A percentile compares a stretch with the other conserved stretches of the same genome.
These are phyloP conservation scores for Choanephora cucurbitarum DNA, from an alignment of 371 early-diverging fungal genomes.

Conservation along the genomic window DNA sequence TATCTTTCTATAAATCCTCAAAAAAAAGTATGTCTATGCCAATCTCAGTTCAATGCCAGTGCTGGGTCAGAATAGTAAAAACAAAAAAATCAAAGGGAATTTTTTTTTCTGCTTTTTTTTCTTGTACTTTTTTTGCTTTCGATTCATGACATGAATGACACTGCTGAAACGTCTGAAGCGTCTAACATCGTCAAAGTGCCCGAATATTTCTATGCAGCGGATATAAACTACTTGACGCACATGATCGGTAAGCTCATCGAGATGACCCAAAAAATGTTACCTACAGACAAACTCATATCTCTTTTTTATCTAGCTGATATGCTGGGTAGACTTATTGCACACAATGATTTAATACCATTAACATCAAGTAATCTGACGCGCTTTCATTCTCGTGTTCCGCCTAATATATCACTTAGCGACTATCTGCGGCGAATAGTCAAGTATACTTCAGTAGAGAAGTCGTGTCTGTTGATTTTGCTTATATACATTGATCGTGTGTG, in stretches of 20 bases:
- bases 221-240: conserved; percentile 70
- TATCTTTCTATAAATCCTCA: too few relatives aligned
- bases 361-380: conserved; percentile 84
- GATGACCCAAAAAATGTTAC: neutral
- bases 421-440: conserved; percentile 84
- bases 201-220: conserved; percentile 72
- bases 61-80: too few relatives aligned
- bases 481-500: conserved; percentile 94
- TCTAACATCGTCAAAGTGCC: conserved; percentile 48
- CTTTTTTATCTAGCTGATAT: conserved; percentile 62
- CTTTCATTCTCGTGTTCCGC: conserved; percentile 94
- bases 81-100: neutral
- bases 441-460: conserved; percentile 89
- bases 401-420: conserved; percentile 81
- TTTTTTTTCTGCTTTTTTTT: neutral
- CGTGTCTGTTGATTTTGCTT: conserved; percentile 82
- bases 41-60: too few relatives aligned
- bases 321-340: conserved; percentile 70
- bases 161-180: conserved; percentile 11
- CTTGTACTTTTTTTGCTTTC: too few relatives aligned
- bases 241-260: conserved; percentile 65
- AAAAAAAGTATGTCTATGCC: too few relatives aligned
- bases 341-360: conserved; percentile 89
- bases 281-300: too few relatives aligned
- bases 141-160: conserved; percentile 26